These are phyloP conservation scores for Phytophthora boehmeriae DNA, from an alignment of 352 stramenopile species.

Conservation along the genomic window DNA sequence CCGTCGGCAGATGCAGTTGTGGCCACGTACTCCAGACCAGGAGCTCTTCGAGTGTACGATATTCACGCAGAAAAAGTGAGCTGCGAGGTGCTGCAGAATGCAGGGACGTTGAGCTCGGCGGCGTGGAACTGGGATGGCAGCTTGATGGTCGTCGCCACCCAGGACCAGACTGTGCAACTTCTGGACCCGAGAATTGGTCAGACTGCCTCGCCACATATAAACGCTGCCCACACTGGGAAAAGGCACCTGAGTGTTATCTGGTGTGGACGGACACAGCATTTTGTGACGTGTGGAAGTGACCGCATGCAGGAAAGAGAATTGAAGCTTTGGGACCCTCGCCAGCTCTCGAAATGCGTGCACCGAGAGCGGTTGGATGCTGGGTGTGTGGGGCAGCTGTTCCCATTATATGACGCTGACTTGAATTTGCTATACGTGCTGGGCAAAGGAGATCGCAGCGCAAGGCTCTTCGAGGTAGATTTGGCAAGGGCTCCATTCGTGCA, in stretches of 20 bases:
- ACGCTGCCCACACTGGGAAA: constrained; percentile 54
- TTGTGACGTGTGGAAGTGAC: constrained; percentile 68
- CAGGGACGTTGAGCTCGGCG: constrained; percentile 33
- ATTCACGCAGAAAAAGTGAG: constrained; percentile 36
- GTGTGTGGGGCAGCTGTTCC: constrained; percentile 68
- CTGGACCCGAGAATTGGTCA: constrained; percentile 55
- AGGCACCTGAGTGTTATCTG: constrained; percentile 59
- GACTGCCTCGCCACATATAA: constrained; percentile 6
- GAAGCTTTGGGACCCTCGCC: constrained; percentile 79
- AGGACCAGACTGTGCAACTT: constrained; percentile 54
- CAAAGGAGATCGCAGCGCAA: constrained; percentile 69
- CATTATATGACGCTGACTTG: constrained; percentile 72
- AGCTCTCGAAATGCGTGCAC: constrained; percentile 51
- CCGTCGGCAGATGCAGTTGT: constrained; percentile 56
- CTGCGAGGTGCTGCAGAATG: constrained; percentile 20
- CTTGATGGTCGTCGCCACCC: constrained; percentile 43
- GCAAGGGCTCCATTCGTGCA: constrained; percentile 41
- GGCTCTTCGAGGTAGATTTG: constrained; percentile 66
- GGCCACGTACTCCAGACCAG: constrained; percentile 43
- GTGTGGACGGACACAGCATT: constrained; percentile 56
- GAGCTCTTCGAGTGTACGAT: constrained; percentile 52
- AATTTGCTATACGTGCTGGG: constrained; percentile 74
- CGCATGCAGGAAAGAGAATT: constrained; percentile 75
- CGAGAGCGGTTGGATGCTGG: constrained; percentile 68
- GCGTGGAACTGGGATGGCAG: constrained; percentile 81